Base-by-base conservation (phyloP, 2,329 filamentous ascomycete genomes). In the Aspergillus bombycis region DNA sequence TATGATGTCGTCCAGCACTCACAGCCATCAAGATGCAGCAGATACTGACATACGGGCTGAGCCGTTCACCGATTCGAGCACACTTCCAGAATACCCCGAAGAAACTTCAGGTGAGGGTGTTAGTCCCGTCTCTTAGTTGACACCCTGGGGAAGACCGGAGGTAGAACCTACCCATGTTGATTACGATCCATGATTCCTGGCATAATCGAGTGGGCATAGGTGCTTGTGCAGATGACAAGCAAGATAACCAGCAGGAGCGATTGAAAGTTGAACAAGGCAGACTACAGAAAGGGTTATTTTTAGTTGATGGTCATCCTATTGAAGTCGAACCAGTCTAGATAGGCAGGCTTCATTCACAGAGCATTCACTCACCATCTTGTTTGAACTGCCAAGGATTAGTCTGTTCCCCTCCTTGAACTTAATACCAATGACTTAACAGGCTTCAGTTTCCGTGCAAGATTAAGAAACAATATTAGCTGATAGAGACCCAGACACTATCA, bases 261-360 rank as follows among this genome's bases (percentile, higher is more conserved):
- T 80, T 97, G 93, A 84, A 99, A 98, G 83, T 98, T 98, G 89
- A 99, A 97, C 74, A 99, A 90, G 61, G 95, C 95, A 64, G 95
- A 91, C 95, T 97, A 74, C 57, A 43, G 48, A n/a, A 28, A 8
- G 19, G 26, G 55, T 46, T 19, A 59, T 28, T 53, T 38, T 53
- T 28, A 45, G 57, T 43, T 12, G 21, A 48, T 36, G 11, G 38
- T 38, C 46, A 58, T 52, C 4, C 12, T 26, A 54, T 14, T 34
- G 63, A 41, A 56, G 30, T 48, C n/a, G 23, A 26, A 10, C 46
- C 57, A 34, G 30, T 38, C 34, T 43, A 52, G 46, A 50, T 14
- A 50, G 46, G 26, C 16, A 52, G 48, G 28, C 28, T 19, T 19
- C 16, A 11, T 52, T 52, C 48, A 57, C 30, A 30, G 53, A 28